A percentile compares a stretch with the other conserved stretches of the same genome.
Evolutionary conservation across 148 eudicot species (phyloP).

Genomic region (Heliamphora exappendiculata): DNA sequence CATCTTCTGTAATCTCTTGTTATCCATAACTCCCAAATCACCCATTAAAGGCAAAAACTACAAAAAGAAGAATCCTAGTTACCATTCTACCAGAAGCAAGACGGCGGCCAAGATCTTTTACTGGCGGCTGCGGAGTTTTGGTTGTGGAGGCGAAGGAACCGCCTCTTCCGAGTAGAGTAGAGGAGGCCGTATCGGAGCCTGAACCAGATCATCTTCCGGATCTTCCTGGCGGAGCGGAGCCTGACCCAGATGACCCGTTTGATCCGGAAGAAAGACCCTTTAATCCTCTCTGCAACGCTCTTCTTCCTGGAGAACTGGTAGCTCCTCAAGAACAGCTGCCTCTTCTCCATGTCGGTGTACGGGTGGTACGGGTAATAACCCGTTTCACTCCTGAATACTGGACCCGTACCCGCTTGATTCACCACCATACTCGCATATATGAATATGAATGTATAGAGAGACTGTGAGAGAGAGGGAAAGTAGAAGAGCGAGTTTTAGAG

Average conservation of each 20-base stretch:
- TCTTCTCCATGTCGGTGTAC: slow-evolving; percentile 52
- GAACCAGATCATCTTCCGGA: slow-evolving; percentile 50
- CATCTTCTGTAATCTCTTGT: background rate
- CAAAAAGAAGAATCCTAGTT: background rate
- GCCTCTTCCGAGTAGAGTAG: slow-evolving; percentile 22
- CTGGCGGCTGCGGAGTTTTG: background rate
- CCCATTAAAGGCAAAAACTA: background rate
- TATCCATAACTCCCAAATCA: background rate
- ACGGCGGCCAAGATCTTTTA: slow-evolving; percentile 9
- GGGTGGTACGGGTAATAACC: slow-evolving; percentile 16
- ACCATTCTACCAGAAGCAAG: slow-evolving; percentile 21
- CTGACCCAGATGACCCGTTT: slow-evolving; percentile 41
- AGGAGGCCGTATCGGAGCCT: slow-evolving; percentile 36
- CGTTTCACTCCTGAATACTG: slow-evolving; percentile 11
- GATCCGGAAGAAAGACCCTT: slow-evolving; percentile 42
- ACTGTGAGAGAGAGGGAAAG: background rate
- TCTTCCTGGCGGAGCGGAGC: slow-evolving; percentile 37
- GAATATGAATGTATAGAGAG: background rate
- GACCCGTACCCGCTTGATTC: slow-evolving; percentile 15
- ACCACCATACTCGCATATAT: background rate
- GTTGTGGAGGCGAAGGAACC: slow-evolving; percentile 21
- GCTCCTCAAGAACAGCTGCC: slow-evolving; percentile 77
- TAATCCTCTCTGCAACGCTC: slow-evolving; percentile 40
- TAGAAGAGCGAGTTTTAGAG: background rate
- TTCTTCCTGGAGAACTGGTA: slow-evolving; percentile 74